Base-by-base conservation (phyloP, 371 early-diverging fungal genomes). In the Mucor circinelloides region DNA sequence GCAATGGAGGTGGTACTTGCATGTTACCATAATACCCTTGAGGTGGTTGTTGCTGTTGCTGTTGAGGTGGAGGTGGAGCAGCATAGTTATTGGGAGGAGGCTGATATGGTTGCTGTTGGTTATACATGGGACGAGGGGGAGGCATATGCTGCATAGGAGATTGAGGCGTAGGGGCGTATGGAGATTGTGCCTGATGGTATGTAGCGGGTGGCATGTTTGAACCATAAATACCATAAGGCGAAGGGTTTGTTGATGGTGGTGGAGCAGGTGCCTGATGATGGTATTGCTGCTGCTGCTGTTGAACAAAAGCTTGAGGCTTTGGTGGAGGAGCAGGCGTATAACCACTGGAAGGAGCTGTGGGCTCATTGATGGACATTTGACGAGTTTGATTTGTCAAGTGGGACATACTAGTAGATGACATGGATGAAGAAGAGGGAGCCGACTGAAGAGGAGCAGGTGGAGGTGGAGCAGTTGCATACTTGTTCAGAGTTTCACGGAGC, bases 401-500 rank as follows among this genome's bases (percentile, higher is more conserved):
- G n/a, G 82, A 73, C 10, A 68, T 65, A 66, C 74, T 72, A 62
- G 80, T 73, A 27, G 70, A 46, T 21, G 69, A 44, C 17, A 67
- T 63, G 67, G 76, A 73, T 62, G 80, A 76, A 38, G 70, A 48
- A 21, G 69, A 55, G 17, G 62, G 42, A 8, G 38, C 30, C 32
- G 79, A 74, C 38, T 69, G 63, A 30, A 70, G 31, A 31, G 70
- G 69, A 31, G 77, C 38, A 34, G 64, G 64, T 36, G 70, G 66
- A 42, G 71, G 52, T 56, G 70, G 42, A 28, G 64, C 60, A 46
- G 32, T 58, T 65, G 66, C 62, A 71, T 71, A 65, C 74, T 78
- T 59, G 71, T 76, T 73, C 44, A 96, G 78, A 66, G 93, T 90
- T 54, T 91, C 93, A 63, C 90, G 86, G 32, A 96, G 76, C 13